Evolutionary conservation across 805 yeast species (phyloP).

Genomic region (Saccharomyces mikatae): DNA sequence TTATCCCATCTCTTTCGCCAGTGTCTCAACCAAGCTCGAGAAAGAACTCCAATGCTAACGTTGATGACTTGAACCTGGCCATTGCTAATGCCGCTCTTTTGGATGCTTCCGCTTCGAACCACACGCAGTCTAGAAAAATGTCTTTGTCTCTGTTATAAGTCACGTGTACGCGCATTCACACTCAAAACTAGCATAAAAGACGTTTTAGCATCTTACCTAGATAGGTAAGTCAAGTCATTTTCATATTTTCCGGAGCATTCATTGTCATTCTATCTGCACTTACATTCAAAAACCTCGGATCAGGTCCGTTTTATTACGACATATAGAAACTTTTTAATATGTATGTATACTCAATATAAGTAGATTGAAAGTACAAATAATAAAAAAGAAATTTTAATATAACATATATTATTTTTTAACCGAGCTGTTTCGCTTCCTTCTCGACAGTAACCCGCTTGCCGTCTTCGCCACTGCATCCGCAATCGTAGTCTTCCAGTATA

Average conservation of each 20-base stretch:
- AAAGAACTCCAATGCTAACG: constrained; percentile 22
- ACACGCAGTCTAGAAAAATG: constrained; percentile 8
- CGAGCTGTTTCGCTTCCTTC: constrained; percentile 14
- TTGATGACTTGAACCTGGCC: constrained; percentile 1
- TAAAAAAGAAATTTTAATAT: too few species aligned
- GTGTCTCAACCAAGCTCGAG: constrained; percentile 33
- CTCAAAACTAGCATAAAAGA: not conserved
- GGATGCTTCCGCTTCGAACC: constrained; percentile 1
- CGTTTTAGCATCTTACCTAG: not conserved
- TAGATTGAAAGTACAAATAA: not conserved
- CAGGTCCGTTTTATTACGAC: not conserved
- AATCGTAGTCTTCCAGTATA: constrained; percentile 84
- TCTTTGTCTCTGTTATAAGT: constrained; percentile 10
- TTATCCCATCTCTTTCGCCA: constrained; percentile 58
- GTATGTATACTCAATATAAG: not conserved
- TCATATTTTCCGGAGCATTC: not conserved
- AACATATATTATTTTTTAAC: constrained; percentile 4
- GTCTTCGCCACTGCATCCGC: constrained; percentile 88
- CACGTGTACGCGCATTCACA: not conserved
- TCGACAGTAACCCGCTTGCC: constrained; percentile 16
- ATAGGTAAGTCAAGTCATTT: not conserved
- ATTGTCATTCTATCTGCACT: not conserved
- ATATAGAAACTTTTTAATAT: not conserved
- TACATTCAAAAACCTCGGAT: not conserved
- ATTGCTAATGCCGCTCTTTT: constrained; percentile 1